Evolutionary conservation across 805 yeast species (phyloP).

Genomic region (Yamadazyma akitaensis): DNA sequence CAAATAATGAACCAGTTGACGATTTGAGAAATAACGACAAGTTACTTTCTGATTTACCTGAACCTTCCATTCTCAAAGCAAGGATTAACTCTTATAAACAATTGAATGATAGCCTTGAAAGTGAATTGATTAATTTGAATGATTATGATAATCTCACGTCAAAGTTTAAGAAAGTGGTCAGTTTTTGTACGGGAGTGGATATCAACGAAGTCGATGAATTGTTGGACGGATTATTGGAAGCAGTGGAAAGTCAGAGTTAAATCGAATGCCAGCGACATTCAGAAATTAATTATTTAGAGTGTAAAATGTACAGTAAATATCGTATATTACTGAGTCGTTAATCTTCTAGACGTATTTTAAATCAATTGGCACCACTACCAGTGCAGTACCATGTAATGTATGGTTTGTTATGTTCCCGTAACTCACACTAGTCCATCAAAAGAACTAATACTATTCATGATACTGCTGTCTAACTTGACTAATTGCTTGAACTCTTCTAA

Average conservation of each 20-base stretch:
- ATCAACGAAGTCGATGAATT: conserved; percentile 76
- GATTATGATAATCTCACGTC: conserved; percentile 41
- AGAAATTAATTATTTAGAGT: not conserved
- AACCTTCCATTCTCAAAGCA: conserved; percentile 56
- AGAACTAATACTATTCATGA: conserved; percentile 69
- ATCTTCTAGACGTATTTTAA: not conserved
- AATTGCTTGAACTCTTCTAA: conserved; percentile 82
- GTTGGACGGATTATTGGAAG: conserved; percentile 80
- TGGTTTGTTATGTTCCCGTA: not conserved
- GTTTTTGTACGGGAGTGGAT: conserved; percentile 85
- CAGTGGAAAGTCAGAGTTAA: conserved; percentile 66
- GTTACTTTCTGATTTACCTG: conserved; percentile 40
- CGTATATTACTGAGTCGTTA: not conserved
- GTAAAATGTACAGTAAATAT: not conserved
- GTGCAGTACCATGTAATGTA: not conserved
- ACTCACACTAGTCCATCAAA: conserved; percentile 72
- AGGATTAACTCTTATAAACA: conserved; percentile 75
- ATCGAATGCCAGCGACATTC: not conserved
- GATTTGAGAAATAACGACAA: conserved; percentile 23
- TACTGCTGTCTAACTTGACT: conserved; percentile 72
- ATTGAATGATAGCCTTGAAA: conserved; percentile 57
- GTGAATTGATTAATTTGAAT: conserved; percentile 50
- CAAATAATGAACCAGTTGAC: conserved; percentile 23
- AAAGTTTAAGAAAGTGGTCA: conserved; percentile 84
- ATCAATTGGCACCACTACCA: not conserved